These are phyloP conservation scores for Corymbia citriodora DNA, from an alignment of 441 rosid genomes.

Conservation along the genomic window DNA sequence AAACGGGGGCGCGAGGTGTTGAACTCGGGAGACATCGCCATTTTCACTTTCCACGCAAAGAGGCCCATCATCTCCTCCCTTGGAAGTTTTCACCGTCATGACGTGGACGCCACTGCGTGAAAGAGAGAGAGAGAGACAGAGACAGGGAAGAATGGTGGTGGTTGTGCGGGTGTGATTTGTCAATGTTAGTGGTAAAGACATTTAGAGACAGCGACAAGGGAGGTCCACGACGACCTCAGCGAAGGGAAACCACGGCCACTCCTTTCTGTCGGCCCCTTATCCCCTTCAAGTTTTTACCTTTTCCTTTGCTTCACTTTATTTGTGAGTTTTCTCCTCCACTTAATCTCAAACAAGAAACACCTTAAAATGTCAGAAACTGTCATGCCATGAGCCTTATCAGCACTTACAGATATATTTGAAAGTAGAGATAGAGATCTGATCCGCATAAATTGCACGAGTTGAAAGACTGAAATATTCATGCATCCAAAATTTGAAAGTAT, in stretches of 20 bases:
- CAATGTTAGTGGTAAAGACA: neutral
- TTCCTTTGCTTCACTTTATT: neutral
- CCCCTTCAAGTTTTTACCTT: neutral
- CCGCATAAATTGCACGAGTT: neutral
- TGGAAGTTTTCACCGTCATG: neutral
- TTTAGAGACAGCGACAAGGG: neutral
- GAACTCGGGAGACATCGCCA: too few species aligned
- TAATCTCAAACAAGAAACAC: neutral
- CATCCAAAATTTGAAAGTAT: neutral
- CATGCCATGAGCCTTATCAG: neutral
- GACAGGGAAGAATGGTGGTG: neutral
- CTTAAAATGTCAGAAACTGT: neutral
- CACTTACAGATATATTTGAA: neutral
- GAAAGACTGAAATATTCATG: neutral
- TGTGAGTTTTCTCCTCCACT: neutral
- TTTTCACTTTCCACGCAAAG: too few species aligned
- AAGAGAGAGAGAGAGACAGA: neutral
- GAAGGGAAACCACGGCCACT: neutral
- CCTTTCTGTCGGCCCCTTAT: neutral
- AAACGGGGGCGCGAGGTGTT: neutral
- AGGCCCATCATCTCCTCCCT: too few species aligned
- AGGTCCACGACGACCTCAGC: neutral
- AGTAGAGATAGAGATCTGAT: neutral
- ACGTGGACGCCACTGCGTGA: neutral
- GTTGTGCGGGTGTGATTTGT: neutral